phyloP scores from a whole-genome alignment of 2,329 filamentous ascomycete species.

The Colletotrichum sp. region DNA sequence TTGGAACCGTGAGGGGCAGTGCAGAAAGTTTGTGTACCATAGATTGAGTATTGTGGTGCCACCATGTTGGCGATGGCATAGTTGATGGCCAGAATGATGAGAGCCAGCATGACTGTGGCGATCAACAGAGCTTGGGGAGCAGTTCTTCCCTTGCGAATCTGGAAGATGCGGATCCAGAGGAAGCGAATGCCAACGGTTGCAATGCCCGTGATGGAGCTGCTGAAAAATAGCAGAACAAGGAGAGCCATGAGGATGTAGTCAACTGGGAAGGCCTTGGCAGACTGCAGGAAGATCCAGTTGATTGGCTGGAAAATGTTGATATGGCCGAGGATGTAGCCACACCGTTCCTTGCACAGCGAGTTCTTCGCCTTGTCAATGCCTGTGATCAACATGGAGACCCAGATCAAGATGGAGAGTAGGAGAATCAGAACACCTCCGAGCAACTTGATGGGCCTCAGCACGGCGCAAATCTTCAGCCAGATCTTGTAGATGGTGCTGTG shows the following conservation, averaged over 20 bases:
- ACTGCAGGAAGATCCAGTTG: constrained; percentile 85
- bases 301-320: constrained; percentile 95
- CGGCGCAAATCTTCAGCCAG: constrained; percentile 81
- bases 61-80: constrained; percentile 92
- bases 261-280: constrained; percentile 83
- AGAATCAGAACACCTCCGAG: constrained; percentile 82
- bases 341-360: constrained; percentile 87
- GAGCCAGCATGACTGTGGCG: constrained; percentile 86
- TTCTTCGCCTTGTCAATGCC: constrained; percentile 96
- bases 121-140: constrained; percentile 90
- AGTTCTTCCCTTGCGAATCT: constrained; percentile 86
- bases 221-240: constrained; percentile 86
- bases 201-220: constrained; percentile 84
- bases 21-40: constrained; percentile 94
- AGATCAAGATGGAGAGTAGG: constrained; percentile 75
- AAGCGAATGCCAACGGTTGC: constrained; percentile 91
- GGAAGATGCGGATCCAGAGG: constrained; percentile 93
- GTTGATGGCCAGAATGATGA: constrained; percentile 90
- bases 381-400: constrained; percentile 93
- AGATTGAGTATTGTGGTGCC: constrained; percentile 95
- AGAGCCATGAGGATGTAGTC: constrained; percentile 92
- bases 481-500: constrained; percentile 72
- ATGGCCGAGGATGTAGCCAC: constrained; percentile 86
- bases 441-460: constrained; percentile 89
- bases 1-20: constrained; percentile 72